Evolutionary conservation across 176 grass and related monocot genomes (phyloP), one percentile per base, ranked within the genome.

Genomic region (Cenchrus fungigraminus): DNA sequence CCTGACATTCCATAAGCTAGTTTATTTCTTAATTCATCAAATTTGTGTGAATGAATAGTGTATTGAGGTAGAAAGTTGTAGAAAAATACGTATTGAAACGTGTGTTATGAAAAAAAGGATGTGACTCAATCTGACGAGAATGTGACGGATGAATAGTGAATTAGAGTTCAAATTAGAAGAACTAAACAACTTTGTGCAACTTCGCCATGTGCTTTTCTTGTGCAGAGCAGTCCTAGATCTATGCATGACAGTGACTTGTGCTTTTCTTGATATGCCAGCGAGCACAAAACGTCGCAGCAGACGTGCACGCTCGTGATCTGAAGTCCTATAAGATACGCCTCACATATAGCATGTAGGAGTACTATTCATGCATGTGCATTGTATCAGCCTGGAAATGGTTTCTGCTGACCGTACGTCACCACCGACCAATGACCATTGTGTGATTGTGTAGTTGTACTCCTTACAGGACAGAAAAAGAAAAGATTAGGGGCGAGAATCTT

Each of bases 191-290:
- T 51, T 47, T 1, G 9, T 19, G 16, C 78, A 40, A 4, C 71
- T 40, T 82, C 54, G 58, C 25, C 84, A 90, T 74, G 79, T 86
- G 88, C 83, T 50, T 66, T 60, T 28, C 65, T 77, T 64, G 78
- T 71, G 63, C 25, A 12, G 59, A 32, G 29, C 49, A 55, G 75
- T 58, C 9, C 12, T 9, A 20, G 37, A 74, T 79, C 87, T 75
- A 29, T 50, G 43, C 65, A 52, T 56, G 73, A 75, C 8, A 16
- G 29, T 10, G 51, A 75, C 73, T 8, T 75, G 25, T 40, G 37
- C 37, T 40, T 40, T 40, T 40, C 3, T 31, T 68, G 50, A 34
- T 10, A 34, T 37, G 71, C 43, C 59, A 31, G 22, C 62, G 32
- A 77, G 88, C 88, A 77, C 22, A 31, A 40, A 56, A 71, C 46